phyloP scores from a whole-genome alignment of 768 basidiomycete species.

The Xerocomus spinulosus region DNA sequence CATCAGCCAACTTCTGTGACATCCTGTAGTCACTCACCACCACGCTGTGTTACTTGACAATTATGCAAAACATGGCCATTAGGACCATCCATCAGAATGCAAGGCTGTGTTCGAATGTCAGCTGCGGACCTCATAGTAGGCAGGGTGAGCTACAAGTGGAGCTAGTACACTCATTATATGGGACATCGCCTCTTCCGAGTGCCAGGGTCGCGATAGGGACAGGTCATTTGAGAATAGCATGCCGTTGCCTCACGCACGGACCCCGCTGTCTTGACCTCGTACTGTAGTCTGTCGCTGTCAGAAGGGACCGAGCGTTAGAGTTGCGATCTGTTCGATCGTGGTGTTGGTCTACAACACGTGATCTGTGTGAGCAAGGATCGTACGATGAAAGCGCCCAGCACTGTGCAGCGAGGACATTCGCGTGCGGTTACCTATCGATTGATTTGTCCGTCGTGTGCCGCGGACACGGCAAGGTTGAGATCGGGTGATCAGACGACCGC shows the following conservation, averaged over 20 bases:
- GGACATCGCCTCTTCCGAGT: background rate
- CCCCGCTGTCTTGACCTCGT: background rate
- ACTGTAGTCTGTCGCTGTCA: background rate
- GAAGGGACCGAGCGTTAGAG: background rate
- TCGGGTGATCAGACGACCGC: conserved; percentile 2
- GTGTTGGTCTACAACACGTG: background rate
- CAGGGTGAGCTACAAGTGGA: background rate
- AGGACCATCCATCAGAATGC: background rate
- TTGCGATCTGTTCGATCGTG: conserved; percentile 1
- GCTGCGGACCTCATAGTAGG: background rate
- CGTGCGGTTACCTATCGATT: conserved; percentile 5
- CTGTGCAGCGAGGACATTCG: background rate
- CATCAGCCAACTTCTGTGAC: background rate
- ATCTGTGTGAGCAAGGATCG: background rate
- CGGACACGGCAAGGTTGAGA: conserved; percentile 10
- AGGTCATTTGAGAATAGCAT: background rate
- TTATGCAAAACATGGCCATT: background rate
- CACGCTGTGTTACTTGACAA: background rate
- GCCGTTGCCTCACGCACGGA: background rate
- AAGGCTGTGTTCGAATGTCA: background rate
- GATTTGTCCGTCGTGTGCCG: background rate
- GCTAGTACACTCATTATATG: background rate
- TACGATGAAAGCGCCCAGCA: background rate
- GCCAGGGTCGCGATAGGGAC: background rate
- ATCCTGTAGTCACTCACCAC: background rate